Percentiles rank a stretch among this genome's conserved stretches.
phyloP scores from a whole-genome alignment of 768 basidiomycete genomes.

The Phlebiopsis flavidoalba region DNA sequence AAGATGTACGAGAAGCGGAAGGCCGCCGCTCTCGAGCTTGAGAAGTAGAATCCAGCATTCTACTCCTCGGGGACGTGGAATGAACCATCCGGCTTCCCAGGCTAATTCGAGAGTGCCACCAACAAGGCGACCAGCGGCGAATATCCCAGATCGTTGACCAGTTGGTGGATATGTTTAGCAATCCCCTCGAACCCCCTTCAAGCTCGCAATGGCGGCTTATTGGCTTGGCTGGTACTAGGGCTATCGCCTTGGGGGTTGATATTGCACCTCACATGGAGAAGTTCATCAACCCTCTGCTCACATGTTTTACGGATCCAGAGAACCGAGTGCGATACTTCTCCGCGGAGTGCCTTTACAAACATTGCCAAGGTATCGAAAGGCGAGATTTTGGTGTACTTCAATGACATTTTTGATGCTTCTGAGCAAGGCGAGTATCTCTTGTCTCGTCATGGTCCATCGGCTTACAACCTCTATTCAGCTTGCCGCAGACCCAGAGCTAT shows the following conservation, averaged over 20 bases:
- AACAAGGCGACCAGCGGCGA: constrained; percentile 72
- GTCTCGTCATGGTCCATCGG: constrained; percentile 2
- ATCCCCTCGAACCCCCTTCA: constrained; percentile 78
- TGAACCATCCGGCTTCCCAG: constrained; percentile 30
- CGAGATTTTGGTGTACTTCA: constrained; percentile 94
- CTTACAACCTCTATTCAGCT: constrained; percentile 48
- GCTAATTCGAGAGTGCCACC: constrained; percentile 82
- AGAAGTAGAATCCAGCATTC: constrained; percentile 59
- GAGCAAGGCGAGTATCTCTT: constrained; percentile 67
- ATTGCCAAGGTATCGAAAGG: constrained; percentile 97
- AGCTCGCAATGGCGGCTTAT: constrained; percentile 93
- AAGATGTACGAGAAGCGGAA: constrained; percentile 97
- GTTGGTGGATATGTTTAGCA: constrained; percentile 90
- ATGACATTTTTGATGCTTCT: constrained; percentile 97
- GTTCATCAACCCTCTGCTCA: constrained; percentile 83
- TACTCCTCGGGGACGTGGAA: neutral
- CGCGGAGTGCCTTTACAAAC: constrained; percentile 96
- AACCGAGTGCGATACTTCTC: constrained; percentile 96
- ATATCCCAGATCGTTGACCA: constrained; percentile 91
- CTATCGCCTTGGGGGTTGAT: constrained; percentile 94
- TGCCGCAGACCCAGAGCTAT: constrained; percentile 89
- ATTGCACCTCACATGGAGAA: constrained; percentile 92
- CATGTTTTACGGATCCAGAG: constrained; percentile 91
- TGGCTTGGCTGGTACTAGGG: constrained; percentile 88
- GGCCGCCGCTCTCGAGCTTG: constrained; percentile 90